Percentiles rank a stretch among this genome's conserved stretches.
Conservation (phyloP, 116 monocot genomes). For the Zostera marina region DNA sequence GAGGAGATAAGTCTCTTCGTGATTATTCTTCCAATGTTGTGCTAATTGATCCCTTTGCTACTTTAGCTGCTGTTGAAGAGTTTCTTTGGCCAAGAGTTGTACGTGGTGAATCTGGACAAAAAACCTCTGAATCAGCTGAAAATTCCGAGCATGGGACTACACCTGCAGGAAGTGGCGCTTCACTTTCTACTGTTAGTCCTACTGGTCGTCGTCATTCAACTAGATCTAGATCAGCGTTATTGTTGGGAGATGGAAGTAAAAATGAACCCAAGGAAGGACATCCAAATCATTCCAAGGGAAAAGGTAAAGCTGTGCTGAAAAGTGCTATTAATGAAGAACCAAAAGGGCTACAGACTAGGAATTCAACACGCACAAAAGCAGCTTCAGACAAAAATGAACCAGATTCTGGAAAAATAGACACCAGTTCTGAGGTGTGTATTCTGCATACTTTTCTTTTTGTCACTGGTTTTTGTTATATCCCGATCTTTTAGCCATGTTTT, state of each 20-base stretch:
- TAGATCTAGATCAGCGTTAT: constrained; percentile 53
- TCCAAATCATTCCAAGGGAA: constrained; percentile 54
- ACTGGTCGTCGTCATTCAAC: constrained; percentile 52
- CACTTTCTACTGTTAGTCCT: constrained; percentile 31
- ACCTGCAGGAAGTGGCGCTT: constrained; percentile 23
- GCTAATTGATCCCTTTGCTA: constrained; percentile 90
- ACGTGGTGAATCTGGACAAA: constrained; percentile 54
- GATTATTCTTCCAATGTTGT: constrained; percentile 98
- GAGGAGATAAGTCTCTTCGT: constrained; percentile 81
- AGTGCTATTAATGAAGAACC: constrained; percentile 45
- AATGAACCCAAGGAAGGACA: constrained; percentile 52
- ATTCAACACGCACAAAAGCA: constrained; percentile 57
- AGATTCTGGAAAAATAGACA: constrained; percentile 44
- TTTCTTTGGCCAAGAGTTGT: constrained; percentile 96
- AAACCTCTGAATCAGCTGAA: constrained; percentile 26
- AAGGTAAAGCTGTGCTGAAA: constrained; percentile 90
- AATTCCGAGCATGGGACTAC: constrained; percentile 41
- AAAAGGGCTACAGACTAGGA: constrained; percentile 74
- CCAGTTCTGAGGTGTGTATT: constrained; percentile 68
- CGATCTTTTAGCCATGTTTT: no score
- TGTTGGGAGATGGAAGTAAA: constrained; percentile 29
- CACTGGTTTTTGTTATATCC: background rate
- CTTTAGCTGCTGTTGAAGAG: constrained; percentile 86
- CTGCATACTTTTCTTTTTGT: background rate
- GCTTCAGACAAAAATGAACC: constrained; percentile 49